Evolutionary conservation across 2,329 filamentous ascomycete species (phyloP).

Genomic region (Lasiodiplodia sp.): DNA sequence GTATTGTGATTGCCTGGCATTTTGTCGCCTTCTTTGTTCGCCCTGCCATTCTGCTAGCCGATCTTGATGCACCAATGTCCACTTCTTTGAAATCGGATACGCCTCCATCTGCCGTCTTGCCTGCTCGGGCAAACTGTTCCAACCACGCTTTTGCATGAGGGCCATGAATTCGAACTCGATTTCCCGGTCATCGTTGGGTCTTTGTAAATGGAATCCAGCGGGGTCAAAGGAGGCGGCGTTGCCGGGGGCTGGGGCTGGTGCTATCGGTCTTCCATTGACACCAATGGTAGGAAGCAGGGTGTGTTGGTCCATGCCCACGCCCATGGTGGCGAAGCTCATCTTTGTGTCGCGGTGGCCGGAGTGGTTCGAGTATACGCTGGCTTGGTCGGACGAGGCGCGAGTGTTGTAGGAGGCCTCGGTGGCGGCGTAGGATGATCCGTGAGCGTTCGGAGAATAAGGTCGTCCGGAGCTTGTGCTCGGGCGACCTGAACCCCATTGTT

Average conservation of each 20-base stretch:
- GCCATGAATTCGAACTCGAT: constrained; percentile 92
- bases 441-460: constrained; percentile 39
- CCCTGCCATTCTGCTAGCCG: constrained; percentile 91
- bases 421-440: constrained; percentile 34
- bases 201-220: constrained; percentile 68
- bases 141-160: constrained; percentile 96
- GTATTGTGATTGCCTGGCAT: constrained; percentile 68
- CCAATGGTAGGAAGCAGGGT: constrained; percentile 48
- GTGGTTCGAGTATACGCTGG: constrained; percentile 69
- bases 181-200: constrained; percentile 80
- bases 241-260: constrained; percentile 46
- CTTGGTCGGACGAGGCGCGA: constrained; percentile 68
- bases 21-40: constrained; percentile 85
- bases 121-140: constrained; percentile 96
- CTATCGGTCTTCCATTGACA: constrained; percentile 40
- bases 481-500: constrained; percentile 71
- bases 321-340: constrained; percentile 57
- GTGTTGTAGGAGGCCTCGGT: constrained; percentile 59
- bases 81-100: constrained; percentile 94
- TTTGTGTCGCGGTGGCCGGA: constrained; percentile 56
- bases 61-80: constrained; percentile 96
- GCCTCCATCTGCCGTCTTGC: constrained; percentile 95
- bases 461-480: constrained; percentile 31
- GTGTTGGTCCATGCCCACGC: constrained; percentile 49
- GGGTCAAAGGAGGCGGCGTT: constrained; percentile 56